Percentiles rank a stretch among this genome's conserved stretches.
phyloP scores from a whole-genome alignment of 345 rosid species.

The Gossypium stocksii region DNA sequence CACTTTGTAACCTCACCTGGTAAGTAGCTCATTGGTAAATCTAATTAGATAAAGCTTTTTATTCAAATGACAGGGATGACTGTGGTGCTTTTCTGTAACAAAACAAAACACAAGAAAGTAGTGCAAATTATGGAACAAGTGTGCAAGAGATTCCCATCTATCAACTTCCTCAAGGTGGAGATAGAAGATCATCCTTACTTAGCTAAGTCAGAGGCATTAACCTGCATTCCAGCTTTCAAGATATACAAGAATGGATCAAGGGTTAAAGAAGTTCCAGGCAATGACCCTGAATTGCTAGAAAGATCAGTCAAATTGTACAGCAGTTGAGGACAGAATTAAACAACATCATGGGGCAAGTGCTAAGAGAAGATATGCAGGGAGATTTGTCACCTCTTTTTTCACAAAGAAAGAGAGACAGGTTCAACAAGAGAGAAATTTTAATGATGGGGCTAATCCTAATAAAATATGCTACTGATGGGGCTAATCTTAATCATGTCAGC shows the following conservation, averaged over 20 bases:
- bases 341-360: neutral
- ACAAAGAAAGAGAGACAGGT: neutral
- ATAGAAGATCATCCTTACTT: constrained; percentile 43
- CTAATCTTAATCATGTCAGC: neutral
- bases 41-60: neutral
- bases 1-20: constrained; percentile 46
- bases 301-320: constrained; percentile 38
- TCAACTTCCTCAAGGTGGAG: constrained; percentile 56
- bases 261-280: constrained; percentile 41
- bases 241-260: constrained; percentile 49
- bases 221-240: constrained; percentile 40
- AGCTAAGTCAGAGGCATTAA: constrained; percentile 40
- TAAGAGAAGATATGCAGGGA: constrained; percentile 10
- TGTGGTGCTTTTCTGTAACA: constrained; percentile 43
- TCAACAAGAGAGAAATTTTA: neutral
- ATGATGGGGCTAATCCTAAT: neutral
- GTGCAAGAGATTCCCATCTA: constrained; percentile 51
- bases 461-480: neutral
- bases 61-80: constrained; percentile 36
- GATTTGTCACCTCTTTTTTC: neutral
- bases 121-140: constrained; percentile 40
- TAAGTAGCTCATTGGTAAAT: constrained; percentile 9
- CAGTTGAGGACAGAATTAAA: constrained; percentile 13
- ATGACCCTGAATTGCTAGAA: constrained; percentile 32
- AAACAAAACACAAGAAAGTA: constrained; percentile 31